These are phyloP conservation scores for Rhizopus sp. DNA, from an alignment of 371 early-diverging fungal species.

Conservation along the genomic window DNA sequence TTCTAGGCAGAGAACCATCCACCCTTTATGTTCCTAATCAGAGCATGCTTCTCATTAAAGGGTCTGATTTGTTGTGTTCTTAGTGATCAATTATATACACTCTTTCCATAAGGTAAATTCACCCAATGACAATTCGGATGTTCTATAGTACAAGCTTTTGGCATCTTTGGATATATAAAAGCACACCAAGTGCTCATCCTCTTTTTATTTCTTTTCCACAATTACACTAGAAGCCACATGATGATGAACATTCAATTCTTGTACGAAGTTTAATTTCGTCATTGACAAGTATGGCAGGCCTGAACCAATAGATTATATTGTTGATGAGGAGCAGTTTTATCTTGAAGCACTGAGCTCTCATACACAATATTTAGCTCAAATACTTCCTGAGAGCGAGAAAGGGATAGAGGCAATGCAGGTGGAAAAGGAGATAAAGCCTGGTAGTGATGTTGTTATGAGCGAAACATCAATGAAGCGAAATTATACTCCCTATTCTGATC, in stretches of 20 bases:
- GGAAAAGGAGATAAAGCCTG: background rate
- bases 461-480: constrained; percentile 7
- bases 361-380: too few species aligned
- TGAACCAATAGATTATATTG: constrained; percentile 26
- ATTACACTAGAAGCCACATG: background rate
- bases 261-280: too few species aligned
- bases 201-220: constrained; percentile 1
- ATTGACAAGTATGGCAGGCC: background rate
- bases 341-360: constrained; percentile 3
- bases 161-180: background rate
- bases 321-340: constrained; percentile 10
- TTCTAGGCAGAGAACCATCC: too few species aligned
- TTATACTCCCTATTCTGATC: constrained; percentile 13
- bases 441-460: constrained; percentile 6
- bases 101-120: constrained; percentile 16
- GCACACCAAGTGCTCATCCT: background rate
- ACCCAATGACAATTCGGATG: constrained; percentile 5
- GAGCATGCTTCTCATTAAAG: too few species aligned
- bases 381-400: too few species aligned
- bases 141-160: background rate
- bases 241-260: constrained; percentile 6
- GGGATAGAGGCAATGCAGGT: too few species aligned
- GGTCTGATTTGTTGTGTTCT: too few species aligned
- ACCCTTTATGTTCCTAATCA: too few species aligned
- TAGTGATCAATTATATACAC: background rate